A percentile compares a stretch with the other conserved stretches of the same genome.
phyloP scores from a whole-genome alignment of 2,329 filamentous ascomycete genomes.

The Proliferodiscus dingleyae region DNA sequence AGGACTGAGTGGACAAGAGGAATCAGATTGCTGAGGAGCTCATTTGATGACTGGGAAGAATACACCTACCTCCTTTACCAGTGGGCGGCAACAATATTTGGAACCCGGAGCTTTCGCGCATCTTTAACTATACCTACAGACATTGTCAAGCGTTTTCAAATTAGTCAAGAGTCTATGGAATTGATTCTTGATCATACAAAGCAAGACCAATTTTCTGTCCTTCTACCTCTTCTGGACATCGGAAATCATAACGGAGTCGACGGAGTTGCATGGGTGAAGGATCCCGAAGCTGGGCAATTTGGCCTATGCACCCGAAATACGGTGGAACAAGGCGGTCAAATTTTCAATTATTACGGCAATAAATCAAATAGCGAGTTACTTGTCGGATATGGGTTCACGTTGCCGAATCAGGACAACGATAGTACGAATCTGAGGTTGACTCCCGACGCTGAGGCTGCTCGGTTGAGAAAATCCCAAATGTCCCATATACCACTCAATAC shows the following conservation, averaged over 20 bases:
- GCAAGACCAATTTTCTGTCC: constrained; percentile 43
- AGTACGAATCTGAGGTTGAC: constrained; percentile 25
- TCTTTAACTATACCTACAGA: constrained; percentile 43
- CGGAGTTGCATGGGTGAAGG: constrained; percentile 53
- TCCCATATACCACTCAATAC: constrained; percentile 12
- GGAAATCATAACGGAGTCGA: constrained; percentile 64
- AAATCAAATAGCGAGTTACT: constrained; percentile 71
- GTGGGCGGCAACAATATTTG: constrained; percentile 62
- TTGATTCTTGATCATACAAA: constrained; percentile 15
- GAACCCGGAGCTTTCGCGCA: constrained; percentile 59
- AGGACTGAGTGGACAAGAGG: constrained; percentile 22
- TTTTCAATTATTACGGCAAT: constrained; percentile 69
- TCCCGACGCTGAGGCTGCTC: constrained; percentile 10
- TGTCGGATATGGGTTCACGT: constrained; percentile 58
- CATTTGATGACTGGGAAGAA: constrained; percentile 9
- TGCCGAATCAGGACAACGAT: constrained; percentile 39
- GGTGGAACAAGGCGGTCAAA: constrained; percentile 47
- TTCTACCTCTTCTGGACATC: constrained; percentile 67
- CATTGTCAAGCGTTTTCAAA: constrained; percentile 10
- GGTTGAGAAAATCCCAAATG: constrained; percentile 20
- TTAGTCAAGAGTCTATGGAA: not conserved
- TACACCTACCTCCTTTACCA: constrained; percentile 45
- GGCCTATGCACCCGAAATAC: constrained; percentile 38
- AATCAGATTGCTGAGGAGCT: constrained; percentile 13
- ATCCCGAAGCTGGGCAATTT: constrained; percentile 37